Evolutionary conservation across 495 filamentous ascomycete genomes (phyloP), one percentile per base, ranked within the genome.

Genomic region (Jackrogersella multiformis): DNA sequence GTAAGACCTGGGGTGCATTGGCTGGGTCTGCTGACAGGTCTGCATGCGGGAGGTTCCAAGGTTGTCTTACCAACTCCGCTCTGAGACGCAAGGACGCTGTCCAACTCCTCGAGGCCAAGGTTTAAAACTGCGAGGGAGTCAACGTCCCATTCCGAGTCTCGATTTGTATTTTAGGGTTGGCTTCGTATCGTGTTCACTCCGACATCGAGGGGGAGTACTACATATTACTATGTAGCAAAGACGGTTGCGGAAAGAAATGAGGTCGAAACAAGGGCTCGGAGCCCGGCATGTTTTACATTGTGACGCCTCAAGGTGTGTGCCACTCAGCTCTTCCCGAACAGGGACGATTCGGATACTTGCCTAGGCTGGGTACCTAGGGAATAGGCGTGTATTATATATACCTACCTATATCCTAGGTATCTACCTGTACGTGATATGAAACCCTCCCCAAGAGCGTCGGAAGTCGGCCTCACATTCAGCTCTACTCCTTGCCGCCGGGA

Each of bases 181-280:
- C 6, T 54, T 12, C 8, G 18, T 16, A 24, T 6, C n/a, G 13
- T n/a, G 20, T 20, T 32, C 35, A 20, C 7, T 15, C 8, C 7
- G n/a, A 20, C 5, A 44, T 12, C 9, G 13, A 45, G n/a, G 8
- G 30, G 24, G 9, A 1, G 12, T n/a, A n/a, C n/a, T n/a, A n/a
- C n/a, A n/a, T n/a, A n/a, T n/a, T n/a, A n/a, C n/a, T n/a, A 8
- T 4, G 15, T 15, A 8, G 24, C 7, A 2, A 23, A 32, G 13
- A 24, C 18, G 44, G 18, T 54, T 28, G 30, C 15, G 10, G 54
- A 10, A 48, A n/a, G 34, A 16, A 24, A 38, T 56, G 56, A 67
- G 20, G 64, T 67, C 56, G 56, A 67, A 67, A 67, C 56, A 67
- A 56, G 64, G 49, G 30, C n/a, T 35, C 61, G 42, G 60, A 20